Evolutionary conservation across 1,284 basidiomycete genomes (phyloP), one percentile per base, ranked within the genome.

Genomic region (Trametes pubescens): DNA sequence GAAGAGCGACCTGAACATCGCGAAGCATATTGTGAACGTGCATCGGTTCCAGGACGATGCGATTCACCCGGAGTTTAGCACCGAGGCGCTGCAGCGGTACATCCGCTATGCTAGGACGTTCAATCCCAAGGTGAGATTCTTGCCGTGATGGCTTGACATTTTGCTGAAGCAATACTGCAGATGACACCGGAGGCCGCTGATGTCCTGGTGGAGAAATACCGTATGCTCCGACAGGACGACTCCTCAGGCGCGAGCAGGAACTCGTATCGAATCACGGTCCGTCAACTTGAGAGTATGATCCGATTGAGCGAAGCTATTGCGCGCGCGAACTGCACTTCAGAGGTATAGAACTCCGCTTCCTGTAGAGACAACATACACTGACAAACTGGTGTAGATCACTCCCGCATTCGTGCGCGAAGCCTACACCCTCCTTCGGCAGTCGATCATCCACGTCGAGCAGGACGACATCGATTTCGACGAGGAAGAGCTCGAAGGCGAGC

Each of bases 401-500:
- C 96, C 96, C 0, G 90, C 86, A 0, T 98, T 98, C 75, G 98
- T 99, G 18, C 88, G 94, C 34, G 98, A 99, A 79, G 97, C 98
- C 1, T 99, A 95, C 79, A 90, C 88, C 32, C 89, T 99, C 14
- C 83, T 99, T 22, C 89, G 94, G 40, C 96, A 99, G 77, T 99
- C 96, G 2, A 99, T 99, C 79, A 99, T 99, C 72, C 98, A 99
- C 74, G 97, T 99, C 68, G 98, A 99, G 76, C 96, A 99, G 78
- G 98, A 99, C 74, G 97, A 99, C 72, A 92, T 99, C 74, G 95
- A 96, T 75, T 94, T 99, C 74, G 97, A 99, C 73, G 95, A 98
- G 67, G 96, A 98, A 74, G 95, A 96, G 59, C 82, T 87, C 2
- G 84, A 85, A 61, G 88, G 83, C 44, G 84, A 86, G 65, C 82